phyloP scores from a whole-genome alignment of 2,329 filamentous ascomycete genomes.

The Hypoxylon sp. region DNA sequence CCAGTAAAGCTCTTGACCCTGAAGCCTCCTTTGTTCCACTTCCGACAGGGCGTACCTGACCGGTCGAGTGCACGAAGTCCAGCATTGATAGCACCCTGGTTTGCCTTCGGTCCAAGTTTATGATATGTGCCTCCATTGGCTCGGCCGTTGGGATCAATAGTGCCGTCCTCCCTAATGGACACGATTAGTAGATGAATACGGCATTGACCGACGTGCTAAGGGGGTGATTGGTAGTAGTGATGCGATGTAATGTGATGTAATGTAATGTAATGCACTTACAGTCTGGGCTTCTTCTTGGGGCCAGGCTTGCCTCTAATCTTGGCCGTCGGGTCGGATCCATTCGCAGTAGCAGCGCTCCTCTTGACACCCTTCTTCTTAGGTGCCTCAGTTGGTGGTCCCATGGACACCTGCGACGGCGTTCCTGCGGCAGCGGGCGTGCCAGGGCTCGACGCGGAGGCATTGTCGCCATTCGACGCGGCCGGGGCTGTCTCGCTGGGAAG shows the following conservation, averaged over 20 bases:
- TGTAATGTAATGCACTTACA: conserved; percentile 76
- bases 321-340: conserved; percentile 70
- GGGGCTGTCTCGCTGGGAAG: conserved; percentile 56
- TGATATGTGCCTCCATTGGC: conserved; percentile 70
- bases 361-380: conserved; percentile 84
- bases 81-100: conserved; percentile 97
- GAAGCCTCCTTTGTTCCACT: conserved; percentile 88
- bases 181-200: conserved; percentile 52
- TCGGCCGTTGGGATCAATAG: conserved; percentile 70
- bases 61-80: conserved; percentile 94
- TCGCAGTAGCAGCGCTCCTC: conserved; percentile 75
- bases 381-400: conserved; percentile 73
- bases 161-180: conserved; percentile 71
- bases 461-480: conserved; percentile 66
- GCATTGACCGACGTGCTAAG: conserved; percentile 8
- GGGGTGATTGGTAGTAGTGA: not conserved
- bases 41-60: conserved; percentile 90
- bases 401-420: conserved; percentile 69
- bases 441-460: conserved; percentile 71
- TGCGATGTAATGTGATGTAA: not conserved
- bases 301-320: conserved; percentile 89
- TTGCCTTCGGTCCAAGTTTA: conserved; percentile 96
- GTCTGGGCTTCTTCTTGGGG: conserved; percentile 94
- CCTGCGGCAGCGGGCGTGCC: conserved; percentile 71
- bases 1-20: conserved; percentile 94